Evolutionary conservation across 2,329 filamentous ascomycete species (phyloP), one percentile per base, ranked within the genome.

Genomic region (Fusarium irregulare): DNA sequence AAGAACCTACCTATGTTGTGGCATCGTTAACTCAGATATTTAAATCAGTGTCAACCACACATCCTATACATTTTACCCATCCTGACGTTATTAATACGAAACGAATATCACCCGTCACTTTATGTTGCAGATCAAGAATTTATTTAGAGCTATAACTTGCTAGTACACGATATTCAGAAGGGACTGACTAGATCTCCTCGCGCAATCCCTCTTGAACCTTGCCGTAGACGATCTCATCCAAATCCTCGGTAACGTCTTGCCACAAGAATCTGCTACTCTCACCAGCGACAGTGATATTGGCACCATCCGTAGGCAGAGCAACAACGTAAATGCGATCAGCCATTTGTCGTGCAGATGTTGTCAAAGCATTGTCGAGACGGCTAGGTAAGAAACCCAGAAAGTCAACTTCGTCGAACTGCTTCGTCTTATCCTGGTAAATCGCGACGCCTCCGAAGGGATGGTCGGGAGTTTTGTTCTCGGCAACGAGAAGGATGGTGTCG

Each of bases 341-440:
- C 47, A 50, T 25, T 6, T 50, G 47, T 25, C 47, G 28, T 8
- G 47, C 47, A 11, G 47, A 50, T 4, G 47, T 50, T 8, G 47
- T 37, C 16, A 50, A 25, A 18, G 47, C 47, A n/a, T 37, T 50
- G 1, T 12, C 6, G 6, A 50, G 47, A 25, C 47, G 47, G 3
- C 47, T 50, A 7, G 47, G 47, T 16, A 50, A 3, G 8, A 50
- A 50, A 14, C 47, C 47, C 16, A 50, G 11, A 18, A 50, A 50
- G 12, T 25, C 20, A n/a, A 50, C 47, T 4, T 50, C 21, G 6
- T 37, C 21, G 16, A 50, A 50, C 21, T 50, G 20, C 30, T 34
- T n/a, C 9, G 28, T 25, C 21, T 50, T 50, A 5, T 50, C 47
- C 8, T 37, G 47, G 25, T 50, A 50, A 18, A 50, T 30, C 5